Base-by-base conservation (phyloP, 768 basidiomycete species). In the Cantharellus anzutake region DNA sequence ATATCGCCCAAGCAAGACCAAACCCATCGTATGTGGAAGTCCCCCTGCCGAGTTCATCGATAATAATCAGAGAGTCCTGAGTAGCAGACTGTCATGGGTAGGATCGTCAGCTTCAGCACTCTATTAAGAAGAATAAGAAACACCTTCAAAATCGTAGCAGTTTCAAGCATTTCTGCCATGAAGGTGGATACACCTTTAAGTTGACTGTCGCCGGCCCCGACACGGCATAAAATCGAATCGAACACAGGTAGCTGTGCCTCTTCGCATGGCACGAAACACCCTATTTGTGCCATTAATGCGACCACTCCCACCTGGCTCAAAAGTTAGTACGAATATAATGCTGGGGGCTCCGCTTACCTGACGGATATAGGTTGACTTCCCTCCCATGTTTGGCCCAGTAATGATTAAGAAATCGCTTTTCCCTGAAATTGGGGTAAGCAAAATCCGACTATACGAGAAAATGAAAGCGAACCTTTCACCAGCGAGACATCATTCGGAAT, bases 141-240 rank as follows among this genome's bases (percentile, higher is more conserved):
- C 42, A 89, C 90, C 66, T 84, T 78, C 50, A 99, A 77, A 66
- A 98, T 98, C 0, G 87, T 89, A 0, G 96, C 93, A 0, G 93
- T 98, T 70, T 99, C 96, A 38, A 99, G 77, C 96, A 98, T 98
- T 71, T 99, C 96, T 1, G 92, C 93, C 94, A 98, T 98, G 70
- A 99, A 99, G 0, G 94, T 99, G 35, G 91, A 94, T 0, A 99
- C 90, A 5, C 96, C 96, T 70, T 96, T 98, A 51, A 98, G 73
- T 68, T 98, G 94, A 69, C 88, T 93, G 69, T 99, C 96, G 0
- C 96, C 96, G 0, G 96, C 96, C 4, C 96, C 96, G 2, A 99
- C 94, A 63, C 96, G 78, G 60, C 94, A 96, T 5, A 98, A 72
- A 51, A 99, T 83, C 2, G 91, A 96, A 70, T 99, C 96, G 61